These are phyloP conservation scores for Leccinum sublutescens DNA, from an alignment of 768 basidiomycete species.

Conservation along the genomic window DNA sequence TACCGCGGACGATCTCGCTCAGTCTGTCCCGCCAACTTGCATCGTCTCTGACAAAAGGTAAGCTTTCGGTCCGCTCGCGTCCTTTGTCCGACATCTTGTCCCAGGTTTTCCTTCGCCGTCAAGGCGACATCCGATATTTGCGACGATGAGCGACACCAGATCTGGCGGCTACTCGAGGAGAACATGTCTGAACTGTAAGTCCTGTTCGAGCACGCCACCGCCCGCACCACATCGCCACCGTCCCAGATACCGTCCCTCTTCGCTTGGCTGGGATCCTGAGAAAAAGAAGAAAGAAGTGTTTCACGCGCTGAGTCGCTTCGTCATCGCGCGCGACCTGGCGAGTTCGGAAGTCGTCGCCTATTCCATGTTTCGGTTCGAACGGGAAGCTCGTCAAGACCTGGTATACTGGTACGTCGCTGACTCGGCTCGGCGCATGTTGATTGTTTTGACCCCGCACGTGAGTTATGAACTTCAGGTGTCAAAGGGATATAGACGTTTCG, in stretches of 20 bases:
- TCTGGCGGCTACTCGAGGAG: slow-evolving; percentile 51
- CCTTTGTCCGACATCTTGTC: background rate
- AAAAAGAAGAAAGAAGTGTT: slow-evolving; percentile 63
- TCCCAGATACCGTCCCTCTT: slow-evolving; percentile 54
- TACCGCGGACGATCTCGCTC: slow-evolving; percentile 20
- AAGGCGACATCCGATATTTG: slow-evolving; percentile 34
- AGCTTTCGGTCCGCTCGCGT: background rate
- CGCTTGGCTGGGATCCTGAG: slow-evolving; percentile 63
- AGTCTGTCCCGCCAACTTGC: slow-evolving; percentile 12
- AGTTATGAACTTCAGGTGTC: slow-evolving; percentile 81
- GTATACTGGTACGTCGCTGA: slow-evolving; percentile 63
- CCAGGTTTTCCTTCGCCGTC: slow-evolving; percentile 26
- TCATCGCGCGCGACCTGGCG: slow-evolving; percentile 38
- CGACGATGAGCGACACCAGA: slow-evolving; percentile 36
- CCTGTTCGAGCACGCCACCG: background rate
- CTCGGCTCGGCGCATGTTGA: background rate
- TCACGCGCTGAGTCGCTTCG: slow-evolving; percentile 55
- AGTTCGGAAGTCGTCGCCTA: slow-evolving; percentile 37
- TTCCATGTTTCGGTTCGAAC: slow-evolving; percentile 72
- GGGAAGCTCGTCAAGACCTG: slow-evolving; percentile 56
- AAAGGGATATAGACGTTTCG: slow-evolving; percentile 41
- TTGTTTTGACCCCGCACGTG: background rate
- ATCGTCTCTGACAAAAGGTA: slow-evolving; percentile 17
- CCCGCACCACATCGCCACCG: background rate
- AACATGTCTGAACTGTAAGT: slow-evolving; percentile 55